phyloP scores from a whole-genome alignment of 2,329 filamentous ascomycete species.

The Bipolaris zeicola region DNA sequence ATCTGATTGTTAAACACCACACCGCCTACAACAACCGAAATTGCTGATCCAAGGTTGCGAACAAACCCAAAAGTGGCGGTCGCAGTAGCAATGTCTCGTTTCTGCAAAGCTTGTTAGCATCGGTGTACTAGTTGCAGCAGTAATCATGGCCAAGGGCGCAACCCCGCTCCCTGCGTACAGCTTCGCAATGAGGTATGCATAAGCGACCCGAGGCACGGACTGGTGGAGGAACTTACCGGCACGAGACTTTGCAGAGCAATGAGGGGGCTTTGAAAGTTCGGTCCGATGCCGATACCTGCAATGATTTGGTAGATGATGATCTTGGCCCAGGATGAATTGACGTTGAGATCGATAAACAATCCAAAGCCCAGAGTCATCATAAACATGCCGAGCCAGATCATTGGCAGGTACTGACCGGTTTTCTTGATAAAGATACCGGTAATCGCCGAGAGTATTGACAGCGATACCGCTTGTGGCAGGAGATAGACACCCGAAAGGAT shows the following conservation, averaged over 20 bases:
- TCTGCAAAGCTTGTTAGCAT: slow-evolving; percentile 31
- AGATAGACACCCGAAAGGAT: slow-evolving; percentile 76
- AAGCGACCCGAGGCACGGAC: slow-evolving; percentile 1
- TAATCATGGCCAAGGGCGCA: not conserved
- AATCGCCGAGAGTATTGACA: slow-evolving; percentile 66
- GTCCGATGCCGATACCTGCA: slow-evolving; percentile 59
- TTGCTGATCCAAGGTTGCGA: slow-evolving; percentile 70
- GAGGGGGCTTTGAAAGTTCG: slow-evolving; percentile 71
- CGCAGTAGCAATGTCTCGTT: slow-evolving; percentile 69
- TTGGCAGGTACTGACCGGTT: slow-evolving; percentile 52
- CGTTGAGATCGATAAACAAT: slow-evolving; percentile 45
- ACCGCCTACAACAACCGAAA: slow-evolving; percentile 74
- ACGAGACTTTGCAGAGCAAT: slow-evolving; percentile 71
- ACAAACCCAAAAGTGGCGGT: slow-evolving; percentile 71
- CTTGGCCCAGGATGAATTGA: slow-evolving; percentile 45
- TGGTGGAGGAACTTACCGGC: slow-evolving; percentile 41
- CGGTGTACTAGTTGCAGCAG: slow-evolving; percentile 3
- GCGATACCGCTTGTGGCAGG: slow-evolving; percentile 70
- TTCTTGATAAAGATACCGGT: slow-evolving; percentile 60
- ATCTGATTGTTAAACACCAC: slow-evolving; percentile 80
- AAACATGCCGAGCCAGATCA: slow-evolving; percentile 46
- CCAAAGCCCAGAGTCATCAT: slow-evolving; percentile 49
- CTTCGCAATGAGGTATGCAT: not conserved
- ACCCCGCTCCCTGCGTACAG: slow-evolving; percentile 8
- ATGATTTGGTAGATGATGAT: slow-evolving; percentile 50